Conservation (phyloP, 2,329 filamentous ascomycete species). For the Sporothrix brunneoviolacea region DNA sequence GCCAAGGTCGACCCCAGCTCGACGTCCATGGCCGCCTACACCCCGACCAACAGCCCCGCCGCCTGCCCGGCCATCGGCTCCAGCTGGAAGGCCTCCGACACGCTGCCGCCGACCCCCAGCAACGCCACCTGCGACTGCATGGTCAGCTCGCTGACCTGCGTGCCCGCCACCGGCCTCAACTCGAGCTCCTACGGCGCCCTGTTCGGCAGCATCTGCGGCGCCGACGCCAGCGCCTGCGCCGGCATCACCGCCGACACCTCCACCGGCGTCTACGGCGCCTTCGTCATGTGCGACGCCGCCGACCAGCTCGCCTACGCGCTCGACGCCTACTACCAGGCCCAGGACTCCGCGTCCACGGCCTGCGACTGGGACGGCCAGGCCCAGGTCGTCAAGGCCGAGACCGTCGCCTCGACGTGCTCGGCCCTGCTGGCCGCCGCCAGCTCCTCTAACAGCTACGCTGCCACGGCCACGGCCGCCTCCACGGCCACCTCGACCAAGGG, state of each 20-base stretch:
- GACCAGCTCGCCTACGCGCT: constrained; percentile 69
- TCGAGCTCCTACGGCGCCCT: constrained; percentile 56
- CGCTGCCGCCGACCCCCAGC: constrained; percentile 79
- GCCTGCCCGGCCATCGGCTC: constrained; percentile 61
- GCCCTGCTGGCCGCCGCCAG: constrained; percentile 57
- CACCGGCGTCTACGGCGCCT: constrained; percentile 65
- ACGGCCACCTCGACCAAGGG: constrained; percentile 26
- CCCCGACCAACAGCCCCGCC: constrained; percentile 61
- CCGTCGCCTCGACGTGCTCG: constrained; percentile 47
- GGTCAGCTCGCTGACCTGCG: constrained; percentile 65
- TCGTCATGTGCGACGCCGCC: constrained; percentile 66
- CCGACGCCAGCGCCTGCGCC: constrained; percentile 48
- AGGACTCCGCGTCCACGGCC: constrained; percentile 47
- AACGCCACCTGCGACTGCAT: constrained; percentile 78
- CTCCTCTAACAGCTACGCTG: constrained; percentile 41
- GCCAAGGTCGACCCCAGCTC: constrained; percentile 59
- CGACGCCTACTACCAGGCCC: constrained; percentile 62
- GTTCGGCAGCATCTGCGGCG: constrained; percentile 69
- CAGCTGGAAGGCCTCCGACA: constrained; percentile 63
- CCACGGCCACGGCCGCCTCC: constrained; percentile 42
- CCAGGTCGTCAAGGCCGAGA: constrained; percentile 41
- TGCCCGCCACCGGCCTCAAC: constrained; percentile 51
- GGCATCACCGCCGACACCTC: constrained; percentile 63
- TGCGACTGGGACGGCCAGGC: constrained; percentile 69
- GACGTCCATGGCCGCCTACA: constrained; percentile 63